Evolutionary conservation across 345 rosid genomes (phyloP).

Genomic region (Geranium brycei): DNA sequence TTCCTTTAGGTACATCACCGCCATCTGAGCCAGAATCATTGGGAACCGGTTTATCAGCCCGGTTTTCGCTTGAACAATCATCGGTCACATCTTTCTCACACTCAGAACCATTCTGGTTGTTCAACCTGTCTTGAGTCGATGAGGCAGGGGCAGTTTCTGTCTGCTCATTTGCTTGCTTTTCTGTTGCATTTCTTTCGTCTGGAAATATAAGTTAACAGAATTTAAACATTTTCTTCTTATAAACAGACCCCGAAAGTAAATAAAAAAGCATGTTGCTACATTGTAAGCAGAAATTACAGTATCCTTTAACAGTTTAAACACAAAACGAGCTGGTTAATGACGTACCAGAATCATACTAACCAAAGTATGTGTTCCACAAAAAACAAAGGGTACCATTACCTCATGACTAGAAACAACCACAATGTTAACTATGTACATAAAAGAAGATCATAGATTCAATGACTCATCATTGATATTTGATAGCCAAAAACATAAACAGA

Average conservation of each 20-base stretch:
- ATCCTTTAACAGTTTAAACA: neutral
- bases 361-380: neutral
- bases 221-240: constrained; percentile 1
- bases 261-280: constrained; percentile 2
- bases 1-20: constrained; percentile 43
- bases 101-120: constrained; percentile 29
- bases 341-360: neutral
- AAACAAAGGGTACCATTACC: neutral
- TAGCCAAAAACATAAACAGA: neutral
- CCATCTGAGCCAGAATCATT: constrained; percentile 44
- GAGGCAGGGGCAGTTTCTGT: constrained; percentile 40
- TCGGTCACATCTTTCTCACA: constrained; percentile 35
- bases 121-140: constrained; percentile 39
- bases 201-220: constrained; percentile 9
- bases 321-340: neutral
- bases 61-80: constrained; percentile 45
- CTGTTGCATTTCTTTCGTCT: constrained; percentile 44
- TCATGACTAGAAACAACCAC: neutral
- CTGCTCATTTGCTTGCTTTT: constrained; percentile 37
- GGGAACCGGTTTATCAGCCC: constrained; percentile 33
- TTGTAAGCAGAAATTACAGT: neutral
- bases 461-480: neutral
- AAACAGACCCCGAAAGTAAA: neutral
- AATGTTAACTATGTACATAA: neutral
- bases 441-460: neutral